Base-by-base conservation (phyloP, 257 asterid species). In the Ocimum tenuiflorum region DNA sequence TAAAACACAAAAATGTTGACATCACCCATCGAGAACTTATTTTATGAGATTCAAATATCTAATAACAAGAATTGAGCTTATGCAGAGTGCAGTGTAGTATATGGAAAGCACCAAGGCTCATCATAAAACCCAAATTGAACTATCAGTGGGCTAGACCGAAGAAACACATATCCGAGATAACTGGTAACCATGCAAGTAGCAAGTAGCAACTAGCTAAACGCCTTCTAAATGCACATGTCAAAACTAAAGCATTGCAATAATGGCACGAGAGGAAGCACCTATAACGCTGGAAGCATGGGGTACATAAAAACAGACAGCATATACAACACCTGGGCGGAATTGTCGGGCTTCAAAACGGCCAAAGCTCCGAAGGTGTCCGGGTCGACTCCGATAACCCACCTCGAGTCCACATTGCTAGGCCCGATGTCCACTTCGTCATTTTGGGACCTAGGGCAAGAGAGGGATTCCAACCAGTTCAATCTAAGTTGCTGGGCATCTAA, bases 281-380 rank as follows among this genome's bases (percentile, higher is more conserved):
- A n/a, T 20, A 41, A 17, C 35, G 5, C 7, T 8, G 11, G 10
- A 58, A 50, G 63, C 61, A 51, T 19, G 47, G 60, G 19, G 69
- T 13, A 48, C 58, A 60, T 27, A 46, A 41, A 22, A 54, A 67
- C 19, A 19, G 23, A 48, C 31, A 27, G 35, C 55, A 47, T 4
- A 38, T 38, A 33, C 22, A 29, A 23, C 27, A 85, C 92, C 83
- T 85, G 89, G 31, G 80, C 78, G 56, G 94, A 77, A 31, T 60
- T 67, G 31, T 86, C 86, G 9, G 95, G 86, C 71, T 85, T 83
- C 50, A 89, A 63, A 60, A 85, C 80, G 45, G 95, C 95, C 73
- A 89, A 49, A 1, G 96, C 96, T 59, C 96, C 96, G 35, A 86
- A 81, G 31, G 76, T 73, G 73, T 89, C 96, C 33, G 96, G 96